Base-by-base conservation (phyloP, 768 basidiomycete genomes). In the Cystofilobasidium macerans region DNA sequence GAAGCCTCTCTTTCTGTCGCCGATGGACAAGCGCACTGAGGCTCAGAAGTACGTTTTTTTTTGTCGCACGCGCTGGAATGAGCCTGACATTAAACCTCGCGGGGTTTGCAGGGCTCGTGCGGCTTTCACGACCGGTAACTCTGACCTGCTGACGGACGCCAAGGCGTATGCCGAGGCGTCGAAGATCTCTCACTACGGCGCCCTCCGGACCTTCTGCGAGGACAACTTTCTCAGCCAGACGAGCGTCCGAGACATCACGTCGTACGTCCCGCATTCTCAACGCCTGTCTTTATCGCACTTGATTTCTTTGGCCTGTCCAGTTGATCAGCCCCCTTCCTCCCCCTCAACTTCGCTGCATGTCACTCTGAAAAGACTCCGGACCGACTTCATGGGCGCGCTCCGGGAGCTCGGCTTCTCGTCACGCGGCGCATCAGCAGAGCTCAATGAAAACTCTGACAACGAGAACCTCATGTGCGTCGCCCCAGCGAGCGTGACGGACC, bases 141-240 rank as follows among this genome's bases (percentile, higher is more conserved):
- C 89, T 68, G 93, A 97, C 73, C 79, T 95, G 1, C 78, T 95
- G 57, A 92, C 91, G 0, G 88, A 90, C 69, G 79, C 84, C 20
- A 79, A 82, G 53, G 90, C 89, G 0, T 93, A 86, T 72, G 79
- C 86, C 47, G 81, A 84, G 68, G 86, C 72, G 73, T 26, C 61
- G 4, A 80, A 80, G 22, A 72, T 77, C 0, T 79, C 81, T n/a
- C 80, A 81, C 8, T 81, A 82, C 60, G 77, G 82, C 2, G 78
- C 79, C 0, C 76, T 86, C 35, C 78, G 80, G 51, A 71, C 73
- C 24, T 93, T 89, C 73, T 89, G 86, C 72, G 86, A 89, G 73
- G 81, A 87, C 72, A 88, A 90, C 74, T 95, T 88, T 76, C 89
- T 97, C 70, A 89, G 87, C 6, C 69, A 75, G 9, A 79, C 83